phyloP scores from a whole-genome alignment of 2,329 filamentous ascomycete species.

The Trichoderma lentiforme region DNA sequence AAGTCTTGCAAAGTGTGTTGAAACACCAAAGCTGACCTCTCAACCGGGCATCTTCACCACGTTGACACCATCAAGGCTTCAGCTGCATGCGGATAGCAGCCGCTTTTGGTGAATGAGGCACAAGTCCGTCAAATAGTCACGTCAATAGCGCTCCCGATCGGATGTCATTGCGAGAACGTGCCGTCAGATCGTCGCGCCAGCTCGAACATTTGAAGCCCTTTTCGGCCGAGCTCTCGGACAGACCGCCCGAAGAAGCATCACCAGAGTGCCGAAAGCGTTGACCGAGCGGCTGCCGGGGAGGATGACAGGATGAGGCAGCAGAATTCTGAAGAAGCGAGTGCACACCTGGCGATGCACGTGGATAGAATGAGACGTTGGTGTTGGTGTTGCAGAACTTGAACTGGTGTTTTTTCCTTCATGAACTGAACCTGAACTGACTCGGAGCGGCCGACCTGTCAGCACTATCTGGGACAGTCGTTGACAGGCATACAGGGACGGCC shows the following conservation, averaged over 20 bases:
- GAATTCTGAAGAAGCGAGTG: not conserved
- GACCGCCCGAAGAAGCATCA: not conserved
- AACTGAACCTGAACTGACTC: not conserved
- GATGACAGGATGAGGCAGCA: not conserved
- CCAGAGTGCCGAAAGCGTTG: not conserved
- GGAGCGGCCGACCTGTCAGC: conserved; percentile 14
- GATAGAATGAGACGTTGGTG: not conserved
- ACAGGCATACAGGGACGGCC: not conserved
- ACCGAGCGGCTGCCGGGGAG: conserved; percentile 1
- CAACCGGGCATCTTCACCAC: not conserved
- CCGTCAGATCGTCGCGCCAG: not conserved
- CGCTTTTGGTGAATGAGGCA: not conserved
- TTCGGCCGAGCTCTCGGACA: not conserved
- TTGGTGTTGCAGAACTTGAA: not conserved
- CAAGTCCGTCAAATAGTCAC: not conserved
- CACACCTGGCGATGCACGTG: conserved; percentile 1
- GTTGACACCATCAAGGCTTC: not conserved
- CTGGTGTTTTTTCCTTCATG: not conserved
- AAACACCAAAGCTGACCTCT: not conserved
- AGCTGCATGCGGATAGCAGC: not conserved
- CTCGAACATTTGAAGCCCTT: not conserved
- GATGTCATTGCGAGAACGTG: not conserved
- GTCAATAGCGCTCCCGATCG: not conserved
- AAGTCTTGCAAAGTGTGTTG: not conserved
- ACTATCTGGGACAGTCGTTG: not conserved